Evolutionary conservation across 257 asterid genomes (phyloP).

Genomic region (Przewalskia tangutica): DNA sequence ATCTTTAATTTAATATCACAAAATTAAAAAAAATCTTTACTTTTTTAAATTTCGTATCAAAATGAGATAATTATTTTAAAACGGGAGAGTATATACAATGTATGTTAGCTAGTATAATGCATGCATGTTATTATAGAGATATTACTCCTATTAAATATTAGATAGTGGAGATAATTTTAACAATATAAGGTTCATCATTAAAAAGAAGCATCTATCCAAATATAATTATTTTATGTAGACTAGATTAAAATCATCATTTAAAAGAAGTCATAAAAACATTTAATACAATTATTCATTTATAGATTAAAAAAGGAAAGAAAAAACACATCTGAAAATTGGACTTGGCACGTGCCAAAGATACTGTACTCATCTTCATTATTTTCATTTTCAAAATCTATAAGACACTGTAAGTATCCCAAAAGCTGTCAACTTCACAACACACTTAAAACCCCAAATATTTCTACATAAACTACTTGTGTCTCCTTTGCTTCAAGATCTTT

Average conservation of each 20-base stretch:
- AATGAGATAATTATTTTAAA: no score
- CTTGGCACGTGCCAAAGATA: neutral
- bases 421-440: constrained; percentile 1
- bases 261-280: neutral
- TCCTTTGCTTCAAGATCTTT: neutral
- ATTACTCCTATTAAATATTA: no score
- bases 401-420: neutral
- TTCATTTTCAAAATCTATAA: neutral
- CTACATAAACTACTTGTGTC: neutral
- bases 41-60: no score
- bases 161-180: neutral
- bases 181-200: no score
- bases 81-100: no score
- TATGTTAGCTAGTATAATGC: neutral
- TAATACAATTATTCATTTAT: neutral
- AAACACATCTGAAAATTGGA: neutral
- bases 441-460: neutral
- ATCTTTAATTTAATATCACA: no score
- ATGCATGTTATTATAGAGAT: neutral
- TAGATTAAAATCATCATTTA: neutral
- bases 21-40: no score
- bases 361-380: neutral
- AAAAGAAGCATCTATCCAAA: no score
- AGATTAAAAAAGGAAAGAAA: neutral
- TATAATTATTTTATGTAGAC: neutral